These are phyloP conservation scores for Kwoniella dejecticola DNA, from an alignment of 768 basidiomycete species.

Conservation along the genomic window DNA sequence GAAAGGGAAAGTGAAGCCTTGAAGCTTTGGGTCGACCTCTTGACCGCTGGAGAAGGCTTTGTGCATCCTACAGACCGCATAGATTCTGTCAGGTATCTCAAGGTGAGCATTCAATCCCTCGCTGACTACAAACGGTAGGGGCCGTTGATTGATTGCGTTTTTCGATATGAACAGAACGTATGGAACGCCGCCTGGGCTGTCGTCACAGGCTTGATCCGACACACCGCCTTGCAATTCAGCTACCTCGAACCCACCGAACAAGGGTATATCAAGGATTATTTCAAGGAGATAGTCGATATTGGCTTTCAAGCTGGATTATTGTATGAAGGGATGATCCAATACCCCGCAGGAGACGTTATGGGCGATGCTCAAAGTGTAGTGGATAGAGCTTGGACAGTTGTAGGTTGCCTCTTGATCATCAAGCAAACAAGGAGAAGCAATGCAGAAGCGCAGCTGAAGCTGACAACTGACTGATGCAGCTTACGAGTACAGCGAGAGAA, in stretches of 20 bases:
- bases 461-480: neutral
- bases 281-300: conserved; percentile 42
- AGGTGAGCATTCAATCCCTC: conserved; percentile 24
- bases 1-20: conserved; percentile 26
- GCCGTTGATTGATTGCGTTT: no score
- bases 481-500: conserved; percentile 11
- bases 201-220: conserved; percentile 39
- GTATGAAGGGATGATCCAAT: conserved; percentile 31
- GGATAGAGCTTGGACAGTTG: conserved; percentile 26
- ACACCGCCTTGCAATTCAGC: conserved; percentile 28
- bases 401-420: conserved; percentile 31
- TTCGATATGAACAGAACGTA: conserved; percentile 45
- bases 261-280: conserved; percentile 30
- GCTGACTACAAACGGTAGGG: no score
- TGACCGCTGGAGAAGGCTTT: conserved; percentile 38
- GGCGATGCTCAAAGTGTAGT: conserved; percentile 19
- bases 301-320: conserved; percentile 45
- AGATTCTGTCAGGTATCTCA: conserved; percentile 31
- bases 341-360: conserved; percentile 32
- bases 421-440: no score
- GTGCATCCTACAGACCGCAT: conserved; percentile 32
- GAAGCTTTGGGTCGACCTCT: conserved; percentile 26
- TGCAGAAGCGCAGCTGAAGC: no score
- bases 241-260: conserved; percentile 12
- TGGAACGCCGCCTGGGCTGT: conserved; percentile 49